Evolutionary conservation across 345 rosid species (phyloP).

Genomic region (Acer saccharum): DNA sequence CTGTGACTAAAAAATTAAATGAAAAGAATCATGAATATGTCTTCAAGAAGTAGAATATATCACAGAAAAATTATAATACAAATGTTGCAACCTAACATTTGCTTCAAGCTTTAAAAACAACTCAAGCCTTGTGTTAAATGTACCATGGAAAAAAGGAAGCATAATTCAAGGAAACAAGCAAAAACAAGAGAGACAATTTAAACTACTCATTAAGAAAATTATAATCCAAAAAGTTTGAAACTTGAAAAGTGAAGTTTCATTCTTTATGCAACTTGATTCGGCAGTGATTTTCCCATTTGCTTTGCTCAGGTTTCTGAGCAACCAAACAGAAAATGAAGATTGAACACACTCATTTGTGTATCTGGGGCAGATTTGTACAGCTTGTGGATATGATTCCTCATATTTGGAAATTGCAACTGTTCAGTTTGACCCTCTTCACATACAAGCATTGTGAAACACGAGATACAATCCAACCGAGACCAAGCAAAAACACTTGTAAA

Average conservation of each 20-base stretch:
- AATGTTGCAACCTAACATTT: neutral
- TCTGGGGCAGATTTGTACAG: neutral
- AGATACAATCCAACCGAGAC: too few relatives aligned
- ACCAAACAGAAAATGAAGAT: conserved; percentile 1
- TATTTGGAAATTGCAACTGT: too few relatives aligned
- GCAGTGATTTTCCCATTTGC: neutral
- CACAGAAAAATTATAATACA: too few relatives aligned
- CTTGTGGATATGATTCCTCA: neutral
- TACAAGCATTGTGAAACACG: neutral
- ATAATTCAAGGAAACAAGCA: too few relatives aligned
- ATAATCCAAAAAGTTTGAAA: too few relatives aligned
- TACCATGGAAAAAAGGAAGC: neutral
- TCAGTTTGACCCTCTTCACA: neutral
- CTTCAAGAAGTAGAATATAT: neutral
- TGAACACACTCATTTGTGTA: neutral
- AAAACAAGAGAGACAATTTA: too few relatives aligned
- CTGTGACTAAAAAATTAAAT: neutral
- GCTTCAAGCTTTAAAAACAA: neutral
- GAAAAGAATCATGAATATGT: neutral
- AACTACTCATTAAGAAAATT: too few relatives aligned
- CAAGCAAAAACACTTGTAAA: too few relatives aligned
- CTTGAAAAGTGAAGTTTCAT: too few relatives aligned
- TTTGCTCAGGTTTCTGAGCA: neutral
- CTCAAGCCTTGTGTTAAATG: too few relatives aligned
- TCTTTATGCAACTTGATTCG: neutral